These are phyloP conservation scores for Cenchrus fungigraminus DNA, from an alignment of 176 grass and related monocot species.

Conservation along the genomic window DNA sequence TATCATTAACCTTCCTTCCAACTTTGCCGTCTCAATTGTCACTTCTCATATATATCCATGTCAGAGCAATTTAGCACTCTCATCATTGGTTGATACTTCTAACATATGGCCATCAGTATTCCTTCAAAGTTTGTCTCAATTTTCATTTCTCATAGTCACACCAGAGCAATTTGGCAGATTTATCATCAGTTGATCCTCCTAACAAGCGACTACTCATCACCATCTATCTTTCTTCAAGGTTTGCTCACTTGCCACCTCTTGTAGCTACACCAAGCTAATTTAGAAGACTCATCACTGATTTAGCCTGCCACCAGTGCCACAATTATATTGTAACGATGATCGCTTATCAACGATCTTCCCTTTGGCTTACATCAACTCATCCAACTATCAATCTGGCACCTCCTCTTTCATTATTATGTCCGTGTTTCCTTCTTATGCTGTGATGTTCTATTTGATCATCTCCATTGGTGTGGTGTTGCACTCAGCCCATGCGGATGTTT, in stretches of 20 bases:
- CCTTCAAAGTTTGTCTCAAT: too few relatives aligned
- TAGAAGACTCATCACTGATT: background rate
- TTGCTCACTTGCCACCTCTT: background rate
- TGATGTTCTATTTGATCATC: background rate
- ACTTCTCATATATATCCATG: too few relatives aligned
- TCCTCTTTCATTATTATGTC: background rate
- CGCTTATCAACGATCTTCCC: background rate
- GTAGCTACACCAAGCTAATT: background rate
- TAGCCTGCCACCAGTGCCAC: background rate
- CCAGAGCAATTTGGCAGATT: background rate
- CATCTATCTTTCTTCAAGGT: background rate
- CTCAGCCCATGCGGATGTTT: background rate
- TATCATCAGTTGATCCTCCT: rapidly evolving
- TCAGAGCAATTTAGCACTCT: too few relatives aligned
- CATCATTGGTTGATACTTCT: too few relatives aligned
- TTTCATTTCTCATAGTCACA: background rate
- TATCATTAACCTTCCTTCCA: background rate
- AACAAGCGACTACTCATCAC: background rate
- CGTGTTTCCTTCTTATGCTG: background rate
- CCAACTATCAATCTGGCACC: background rate
- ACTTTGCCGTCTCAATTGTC: too few relatives aligned
- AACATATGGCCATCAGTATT: too few relatives aligned
- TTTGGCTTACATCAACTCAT: background rate
- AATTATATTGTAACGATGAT: background rate
- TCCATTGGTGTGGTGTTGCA: too few relatives aligned